These are phyloP conservation scores for Alopecurus myosuroides DNA, from an alignment of 176 grass and related monocot genomes.

Conservation along the genomic window DNA sequence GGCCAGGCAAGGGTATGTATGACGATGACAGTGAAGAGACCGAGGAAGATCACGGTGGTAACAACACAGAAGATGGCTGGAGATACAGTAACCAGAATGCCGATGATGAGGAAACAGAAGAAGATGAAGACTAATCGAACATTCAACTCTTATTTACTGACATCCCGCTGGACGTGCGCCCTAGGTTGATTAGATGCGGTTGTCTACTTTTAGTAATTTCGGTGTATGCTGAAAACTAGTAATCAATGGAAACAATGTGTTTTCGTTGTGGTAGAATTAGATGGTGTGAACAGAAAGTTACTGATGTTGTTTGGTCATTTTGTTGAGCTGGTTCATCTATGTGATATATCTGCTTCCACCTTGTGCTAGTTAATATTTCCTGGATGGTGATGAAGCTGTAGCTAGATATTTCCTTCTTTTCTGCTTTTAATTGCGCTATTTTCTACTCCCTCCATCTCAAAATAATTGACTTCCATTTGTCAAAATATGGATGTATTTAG, in stretches of 20 bases:
- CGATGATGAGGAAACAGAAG: slow-evolving; percentile 72
- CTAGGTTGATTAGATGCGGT: slow-evolving; percentile 21
- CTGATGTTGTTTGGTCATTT: background rate
- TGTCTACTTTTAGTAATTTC: background rate
- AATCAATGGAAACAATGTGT: background rate
- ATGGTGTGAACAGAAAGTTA: background rate
- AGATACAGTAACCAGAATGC: slow-evolving; percentile 45
- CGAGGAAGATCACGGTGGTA: slow-evolving; percentile 56
- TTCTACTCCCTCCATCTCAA: too few relatives aligned
- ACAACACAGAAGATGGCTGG: slow-evolving; percentile 47
- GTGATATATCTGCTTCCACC: background rate
- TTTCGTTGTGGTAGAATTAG: background rate
- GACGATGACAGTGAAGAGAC: slow-evolving; percentile 72
- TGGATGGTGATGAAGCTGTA: background rate
- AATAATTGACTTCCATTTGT: too few relatives aligned
- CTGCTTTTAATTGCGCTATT: background rate
- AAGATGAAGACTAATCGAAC: slow-evolving; percentile 62
- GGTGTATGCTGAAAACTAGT: background rate
- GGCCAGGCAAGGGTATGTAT: slow-evolving; percentile 45
- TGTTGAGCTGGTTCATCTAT: background rate
- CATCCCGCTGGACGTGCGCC: background rate
- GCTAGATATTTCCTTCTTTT: background rate
- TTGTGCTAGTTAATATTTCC: background rate
- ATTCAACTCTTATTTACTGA: background rate
- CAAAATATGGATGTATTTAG: too few relatives aligned